Conservation (phyloP, 2,329 filamentous ascomycete species). For the Ascocoryne sarcoides region DNA sequence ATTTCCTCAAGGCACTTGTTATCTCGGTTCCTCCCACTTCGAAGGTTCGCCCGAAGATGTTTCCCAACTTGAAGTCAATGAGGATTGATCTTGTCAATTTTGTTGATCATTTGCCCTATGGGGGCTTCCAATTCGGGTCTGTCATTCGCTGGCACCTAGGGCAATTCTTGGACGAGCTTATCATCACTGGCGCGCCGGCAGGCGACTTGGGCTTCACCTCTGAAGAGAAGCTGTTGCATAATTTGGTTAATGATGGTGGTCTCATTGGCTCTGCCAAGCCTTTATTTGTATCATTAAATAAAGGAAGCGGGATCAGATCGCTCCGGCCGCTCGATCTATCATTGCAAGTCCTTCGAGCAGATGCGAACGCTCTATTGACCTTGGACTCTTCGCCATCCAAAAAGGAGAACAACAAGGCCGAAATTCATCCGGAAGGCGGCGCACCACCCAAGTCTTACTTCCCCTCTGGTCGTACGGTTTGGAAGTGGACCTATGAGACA, state of each 20-base stretch:
- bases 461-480: constrained; percentile 10
- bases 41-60: constrained; percentile 5
- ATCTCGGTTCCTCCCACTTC: constrained; percentile 2
- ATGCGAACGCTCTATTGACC: too few relatives aligned
- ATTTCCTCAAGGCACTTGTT: constrained; percentile 15
- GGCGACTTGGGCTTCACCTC: too few relatives aligned
- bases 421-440: constrained; percentile 13
- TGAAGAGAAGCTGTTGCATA: constrained; percentile 10
- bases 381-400: too few relatives aligned
- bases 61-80: constrained; percentile 12
- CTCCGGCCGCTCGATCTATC: too few relatives aligned
- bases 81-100: constrained; percentile 19
- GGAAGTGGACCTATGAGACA: constrained; percentile 14
- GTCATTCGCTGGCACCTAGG: constrained; percentile 16
- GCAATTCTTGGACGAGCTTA: constrained; percentile 12
- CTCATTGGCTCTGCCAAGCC: constrained; percentile 10
- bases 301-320: constrained; percentile 1
- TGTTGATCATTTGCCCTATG: constrained; percentile 15
- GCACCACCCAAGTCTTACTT: constrained; percentile 11
- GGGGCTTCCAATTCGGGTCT: constrained; percentile 4
- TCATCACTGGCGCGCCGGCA: constrained; percentile 10
- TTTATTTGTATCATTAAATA: constrained; percentile 8
- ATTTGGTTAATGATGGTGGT: constrained; percentile 14
- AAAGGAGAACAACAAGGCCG: not conserved
- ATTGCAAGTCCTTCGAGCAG: too few relatives aligned